Percentiles rank a stretch among this genome's conserved stretches.
These are phyloP conservation scores for Gossypium trilobum DNA, from an alignment of 441 rosid species.

Conservation along the genomic window DNA sequence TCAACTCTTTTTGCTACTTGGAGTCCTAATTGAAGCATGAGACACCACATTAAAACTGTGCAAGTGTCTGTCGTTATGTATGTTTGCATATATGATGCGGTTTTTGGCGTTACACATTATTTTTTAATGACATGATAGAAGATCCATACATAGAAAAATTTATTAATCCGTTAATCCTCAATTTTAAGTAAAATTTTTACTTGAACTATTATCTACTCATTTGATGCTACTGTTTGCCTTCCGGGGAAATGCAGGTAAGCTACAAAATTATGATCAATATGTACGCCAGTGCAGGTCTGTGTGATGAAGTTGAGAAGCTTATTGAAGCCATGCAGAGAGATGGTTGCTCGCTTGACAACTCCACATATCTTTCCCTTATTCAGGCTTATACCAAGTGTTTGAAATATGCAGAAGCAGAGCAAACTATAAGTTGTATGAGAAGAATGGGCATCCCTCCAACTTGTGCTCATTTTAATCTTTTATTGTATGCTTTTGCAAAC, in stretches of 20 bases:
- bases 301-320: conserved; percentile 42
- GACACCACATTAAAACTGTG: neutral
- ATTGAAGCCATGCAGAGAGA: conserved; percentile 50
- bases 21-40: neutral
- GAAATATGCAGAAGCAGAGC: conserved; percentile 54
- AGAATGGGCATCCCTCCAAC: conserved; percentile 39
- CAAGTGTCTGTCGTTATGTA: neutral
- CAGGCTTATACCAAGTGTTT: conserved; percentile 43
- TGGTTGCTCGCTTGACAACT: conserved; percentile 42
- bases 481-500: conserved; percentile 46
- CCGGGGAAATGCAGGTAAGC: conserved; percentile 45
- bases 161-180: neutral
- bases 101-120: neutral
- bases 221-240: conserved; percentile 5
- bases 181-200: neutral
- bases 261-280: conserved; percentile 57
- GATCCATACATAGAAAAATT: neutral
- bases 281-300: conserved; percentile 38
- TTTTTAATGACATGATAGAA: neutral
- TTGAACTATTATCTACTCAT: neutral
- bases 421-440: conserved; percentile 38
- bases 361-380: conserved; percentile 41
- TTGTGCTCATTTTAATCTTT: conserved; percentile 43
- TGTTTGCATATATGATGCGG: neutral
- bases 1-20: neutral